Base-by-base conservation (phyloP, 2,329 filamentous ascomycete genomes). In the Leptographium procerum region DNA sequence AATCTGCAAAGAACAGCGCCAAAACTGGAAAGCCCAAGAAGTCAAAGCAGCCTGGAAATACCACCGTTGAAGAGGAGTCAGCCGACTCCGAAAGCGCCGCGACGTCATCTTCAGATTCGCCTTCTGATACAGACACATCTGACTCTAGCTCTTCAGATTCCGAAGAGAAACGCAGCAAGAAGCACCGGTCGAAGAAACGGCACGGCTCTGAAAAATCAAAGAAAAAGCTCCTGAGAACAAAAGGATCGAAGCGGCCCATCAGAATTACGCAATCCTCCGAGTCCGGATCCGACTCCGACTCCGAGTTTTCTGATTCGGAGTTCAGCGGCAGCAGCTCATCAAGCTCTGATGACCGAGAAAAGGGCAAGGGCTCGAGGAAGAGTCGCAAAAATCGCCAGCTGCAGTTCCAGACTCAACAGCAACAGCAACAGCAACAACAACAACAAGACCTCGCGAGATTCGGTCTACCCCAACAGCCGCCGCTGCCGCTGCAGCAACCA, bases 21-120 rank as follows among this genome's bases (percentile, higher is more conserved):
- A 70, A 71, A 62, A 65, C 57, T 9, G 66, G 66, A 47, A 69
- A 67, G 57, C 3, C 57, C 13, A 68, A 68, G 57, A 69, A 68
- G 58, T 2, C 56, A 13, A 68, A 68, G 58, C 69, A 67, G 59
- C 50, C 24, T n/a, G 52, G 57, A 2, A 61, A 59, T 0, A 61
- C 62, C 2, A 60, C 61, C 6, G 63, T 60, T 8, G 62, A 60
- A 2, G 54, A 19, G 0, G 57, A 55, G 14, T 52, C 58, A 16
- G 52, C 60, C 11, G 61, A 60, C 16, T 61, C 61, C 16, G 61
- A 58, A 34, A 63, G 64, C 26, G 62, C 57, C 5, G 26, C 16
- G n/a, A 43, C 50, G 55, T 65, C 63, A 5, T 62, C 63, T 1
- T 66, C 63, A 7, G 66, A 68, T n/a, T 66, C 66, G 4, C 64